Conservation (phyloP, 2,329 filamentous ascomycete species). For the Exophiala sideris region DNA sequence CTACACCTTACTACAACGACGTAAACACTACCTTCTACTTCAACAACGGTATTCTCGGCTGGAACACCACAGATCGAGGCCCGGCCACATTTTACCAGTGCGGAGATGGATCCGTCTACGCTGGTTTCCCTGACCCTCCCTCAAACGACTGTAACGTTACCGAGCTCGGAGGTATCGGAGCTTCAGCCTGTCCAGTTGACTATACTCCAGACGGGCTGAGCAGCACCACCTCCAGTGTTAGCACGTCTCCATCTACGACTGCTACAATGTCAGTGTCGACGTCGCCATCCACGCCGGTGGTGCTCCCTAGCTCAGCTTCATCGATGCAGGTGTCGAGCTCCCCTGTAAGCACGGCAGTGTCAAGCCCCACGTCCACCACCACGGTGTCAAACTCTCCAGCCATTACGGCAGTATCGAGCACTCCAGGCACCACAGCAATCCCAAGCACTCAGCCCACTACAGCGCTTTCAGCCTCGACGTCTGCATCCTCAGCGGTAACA, state of each 20-base stretch:
- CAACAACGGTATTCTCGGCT: constrained; percentile 22
- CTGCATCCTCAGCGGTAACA: not conserved
- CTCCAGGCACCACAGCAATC: not conserved
- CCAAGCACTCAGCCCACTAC: not conserved
- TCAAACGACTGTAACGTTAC: constrained; percentile 16
- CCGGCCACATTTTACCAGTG: constrained; percentile 23
- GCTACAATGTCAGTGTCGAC: not conserved
- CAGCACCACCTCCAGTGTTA: not conserved
- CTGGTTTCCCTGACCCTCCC: constrained; percentile 24
- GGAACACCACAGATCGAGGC: constrained; percentile 20
- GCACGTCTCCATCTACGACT: not conserved
- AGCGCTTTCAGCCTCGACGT: not conserved
- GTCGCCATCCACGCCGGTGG: not conserved
- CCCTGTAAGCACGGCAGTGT: too few relatives aligned
- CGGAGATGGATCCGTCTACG: constrained; percentile 16
- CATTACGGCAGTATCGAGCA: too few relatives aligned
- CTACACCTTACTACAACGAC: constrained; percentile 17
- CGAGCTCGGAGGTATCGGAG: constrained; percentile 22
- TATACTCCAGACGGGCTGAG: constrained; percentile 1
- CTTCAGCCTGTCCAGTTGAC: constrained; percentile 18
- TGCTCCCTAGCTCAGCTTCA: not conserved
- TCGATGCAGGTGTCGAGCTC: too few relatives aligned
- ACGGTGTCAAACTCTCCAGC: too few relatives aligned
- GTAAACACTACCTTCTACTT: constrained; percentile 20
- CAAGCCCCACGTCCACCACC: too few relatives aligned